These are phyloP conservation scores for Colletotrichum acutatum DNA, from an alignment of 2,329 filamentous ascomycete genomes.

Conservation along the genomic window DNA sequence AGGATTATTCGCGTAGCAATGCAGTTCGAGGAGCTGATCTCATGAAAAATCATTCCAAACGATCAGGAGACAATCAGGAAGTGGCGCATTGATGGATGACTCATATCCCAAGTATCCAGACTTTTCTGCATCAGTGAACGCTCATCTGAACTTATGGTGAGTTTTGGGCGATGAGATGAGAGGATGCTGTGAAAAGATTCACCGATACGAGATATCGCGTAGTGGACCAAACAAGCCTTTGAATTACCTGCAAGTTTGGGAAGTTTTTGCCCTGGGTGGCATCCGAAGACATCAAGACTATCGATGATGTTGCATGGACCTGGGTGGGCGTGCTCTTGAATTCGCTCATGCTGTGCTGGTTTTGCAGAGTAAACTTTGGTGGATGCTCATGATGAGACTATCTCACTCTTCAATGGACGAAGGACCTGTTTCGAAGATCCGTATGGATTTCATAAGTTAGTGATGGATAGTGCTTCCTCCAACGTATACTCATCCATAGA, in stretches of 20 bases:
- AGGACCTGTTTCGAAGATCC: too few species aligned
- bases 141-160: background rate
- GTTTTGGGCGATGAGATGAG: background rate
- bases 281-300: background rate
- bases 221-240: background rate
- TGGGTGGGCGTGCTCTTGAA: background rate
- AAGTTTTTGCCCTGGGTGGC: too few species aligned
- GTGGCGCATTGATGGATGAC: background rate
- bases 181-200: background rate
- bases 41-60: background rate
- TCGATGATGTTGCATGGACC: background rate
- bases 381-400: rapidly evolving
- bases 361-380: background rate
- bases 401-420: too few species aligned
- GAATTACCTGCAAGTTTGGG: background rate
- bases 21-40: background rate
- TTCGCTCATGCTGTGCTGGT: background rate
- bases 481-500: too few species aligned
- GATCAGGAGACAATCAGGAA: background rate
- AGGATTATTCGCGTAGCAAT: background rate
- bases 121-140: background rate
- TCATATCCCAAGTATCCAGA: background rate
- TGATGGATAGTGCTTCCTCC: too few species aligned
- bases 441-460: too few species aligned
- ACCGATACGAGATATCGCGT: background rate